These are phyloP conservation scores for Penicillium sp. DNA, from an alignment of 2,329 filamentous ascomycete species.

Conservation along the genomic window DNA sequence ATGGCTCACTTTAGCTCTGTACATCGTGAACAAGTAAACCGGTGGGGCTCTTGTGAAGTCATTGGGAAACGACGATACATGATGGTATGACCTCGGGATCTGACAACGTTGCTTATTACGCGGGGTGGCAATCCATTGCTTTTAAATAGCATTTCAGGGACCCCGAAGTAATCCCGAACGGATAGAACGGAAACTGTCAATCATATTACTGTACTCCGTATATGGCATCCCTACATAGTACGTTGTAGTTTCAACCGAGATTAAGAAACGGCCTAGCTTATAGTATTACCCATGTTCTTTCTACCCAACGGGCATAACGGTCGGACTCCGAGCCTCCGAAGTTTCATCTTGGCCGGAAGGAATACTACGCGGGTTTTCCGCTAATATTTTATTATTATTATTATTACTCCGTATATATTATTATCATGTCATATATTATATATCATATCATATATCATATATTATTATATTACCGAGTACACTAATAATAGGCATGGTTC, in stretches of 20 bases:
- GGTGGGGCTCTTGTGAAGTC: background rate
- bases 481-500: background rate
- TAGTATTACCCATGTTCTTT: background rate
- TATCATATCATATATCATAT: too few relatives aligned
- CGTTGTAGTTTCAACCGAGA: background rate
- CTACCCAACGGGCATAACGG: background rate
- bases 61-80: background rate
- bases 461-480: background rate
- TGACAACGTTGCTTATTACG: background rate
- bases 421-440: too few relatives aligned
- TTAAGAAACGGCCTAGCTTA: background rate
- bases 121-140: slow-evolving; percentile 1
- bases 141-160: background rate
- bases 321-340: slow-evolving; percentile 4
- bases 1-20: background rate
- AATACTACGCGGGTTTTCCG: background rate
- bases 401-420: background rate
- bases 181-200: background rate
- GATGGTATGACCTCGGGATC: background rate
- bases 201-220: background rate
- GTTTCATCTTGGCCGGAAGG: background rate
- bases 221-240: background rate
- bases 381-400: too few relatives aligned
- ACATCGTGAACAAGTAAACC: background rate
- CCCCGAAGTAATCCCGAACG: slow-evolving; percentile 4